Base-by-base conservation (phyloP, 495 filamentous ascomycete species). In the Talaromyces liani region DNA sequence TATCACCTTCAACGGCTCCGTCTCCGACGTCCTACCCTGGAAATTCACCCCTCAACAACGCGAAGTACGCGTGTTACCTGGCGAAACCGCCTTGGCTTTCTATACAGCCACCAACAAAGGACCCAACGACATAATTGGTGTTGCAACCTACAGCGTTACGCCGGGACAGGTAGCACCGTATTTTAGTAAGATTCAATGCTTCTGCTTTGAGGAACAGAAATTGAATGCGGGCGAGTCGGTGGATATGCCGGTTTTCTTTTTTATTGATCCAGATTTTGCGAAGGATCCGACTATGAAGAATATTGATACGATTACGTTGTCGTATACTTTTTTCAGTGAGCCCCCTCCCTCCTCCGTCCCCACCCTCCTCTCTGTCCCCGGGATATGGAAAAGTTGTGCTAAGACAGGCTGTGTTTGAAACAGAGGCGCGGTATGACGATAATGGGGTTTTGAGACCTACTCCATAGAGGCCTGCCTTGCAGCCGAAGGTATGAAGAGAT, bases 241-340 rank as follows among this genome's bases (percentile, higher is more conserved):
- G 60, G 95, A 99, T 79, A 99, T 99, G 95, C 95, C 95, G 3
- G 95, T 99, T 6, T 98, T 99, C 79, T 99, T 99, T 72, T 99
- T 96, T 75, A 89, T 99, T 69, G 95, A 99, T 72, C 95, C 95
- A 6, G 95, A 97, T 67, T 90, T 98, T 77, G 80, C 91, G 53
- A 90, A 90, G 64, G 95, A 99, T 75, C 80, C 93, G 20, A 90
- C 87, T 55, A 98, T 97, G 94, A 88, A 82, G 74, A 90, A 89
- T 0, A 91, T 99, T 67, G 91, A 97, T 75, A 94, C 91, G 24
- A 90, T 99, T 58, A 98, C 94, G 56, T 75, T 99, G 71, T 93
- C 86, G 64, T 99, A 99, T 80, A 99, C 95, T 0, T 99, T 99
- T 69, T 99, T 99, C 69, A 99, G 93, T 97, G 77, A 85, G 92